A percentile compares a stretch with the other conserved stretches of the same genome.
These are phyloP conservation scores for Erodium texanum DNA, from an alignment of 441 rosid species.

Conservation along the genomic window DNA sequence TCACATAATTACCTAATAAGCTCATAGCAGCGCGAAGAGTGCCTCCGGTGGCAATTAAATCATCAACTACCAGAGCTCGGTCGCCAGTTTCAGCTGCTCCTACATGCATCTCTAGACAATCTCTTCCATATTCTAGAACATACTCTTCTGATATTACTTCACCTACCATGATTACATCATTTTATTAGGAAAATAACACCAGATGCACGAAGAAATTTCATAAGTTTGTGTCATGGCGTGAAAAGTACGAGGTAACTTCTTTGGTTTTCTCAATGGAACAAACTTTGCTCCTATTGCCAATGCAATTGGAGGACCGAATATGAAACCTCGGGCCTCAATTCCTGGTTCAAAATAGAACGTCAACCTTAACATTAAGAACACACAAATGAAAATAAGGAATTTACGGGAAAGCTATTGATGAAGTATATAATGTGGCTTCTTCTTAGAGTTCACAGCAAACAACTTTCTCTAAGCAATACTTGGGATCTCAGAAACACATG, in stretches of 20 bases:
- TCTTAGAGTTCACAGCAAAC: no score
- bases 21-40: constrained; percentile 93
- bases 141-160: constrained; percentile 79
- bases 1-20: constrained; percentile 60
- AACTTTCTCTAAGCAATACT: no score
- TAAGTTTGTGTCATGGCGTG: background rate
- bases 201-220: no score
- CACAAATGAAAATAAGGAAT: no score
- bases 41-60: constrained; percentile 90
- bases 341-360: constrained; percentile 36
- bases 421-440: no score
- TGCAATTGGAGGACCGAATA: constrained; percentile 95
- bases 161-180: no score
- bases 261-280: constrained; percentile 84
- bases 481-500: no score
- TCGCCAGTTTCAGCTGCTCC: constrained; percentile 77
- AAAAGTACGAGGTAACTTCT: constrained; percentile 69
- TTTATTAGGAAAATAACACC: background rate
- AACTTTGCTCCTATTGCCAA: constrained; percentile 96
- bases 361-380: background rate
- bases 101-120: constrained; percentile 89
- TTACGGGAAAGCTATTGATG: no score
- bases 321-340: constrained; percentile 90
- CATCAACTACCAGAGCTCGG: constrained; percentile 81
- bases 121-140: constrained; percentile 74